These are phyloP conservation scores for Magnolia kwangsiensis DNA, from an alignment of 164 flowering plant species.

Conservation along the genomic window DNA sequence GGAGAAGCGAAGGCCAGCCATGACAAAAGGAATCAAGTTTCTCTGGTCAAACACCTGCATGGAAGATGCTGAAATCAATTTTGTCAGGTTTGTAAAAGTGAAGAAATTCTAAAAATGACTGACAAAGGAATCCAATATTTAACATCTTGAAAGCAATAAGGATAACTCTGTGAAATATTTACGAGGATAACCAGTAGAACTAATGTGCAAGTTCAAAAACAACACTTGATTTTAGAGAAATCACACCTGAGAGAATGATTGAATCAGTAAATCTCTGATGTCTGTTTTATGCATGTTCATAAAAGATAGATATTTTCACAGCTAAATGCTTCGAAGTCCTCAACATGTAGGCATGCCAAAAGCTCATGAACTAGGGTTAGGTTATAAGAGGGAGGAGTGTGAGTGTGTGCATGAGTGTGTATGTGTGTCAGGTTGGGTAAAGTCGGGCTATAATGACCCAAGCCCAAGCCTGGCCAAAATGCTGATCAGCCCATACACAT, in stretches of 20 bases:
- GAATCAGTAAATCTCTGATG: not conserved
- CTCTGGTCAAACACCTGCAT: slow-evolving; percentile 2
- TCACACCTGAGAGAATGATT: not conserved
- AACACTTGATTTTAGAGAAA: too few species aligned
- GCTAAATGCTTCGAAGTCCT: not conserved
- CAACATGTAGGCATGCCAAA: not conserved
- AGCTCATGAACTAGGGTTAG: not conserved
- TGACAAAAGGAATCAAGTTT: not conserved
- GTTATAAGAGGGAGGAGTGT: too few species aligned
- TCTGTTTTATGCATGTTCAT: not conserved
- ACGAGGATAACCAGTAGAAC: too few species aligned
- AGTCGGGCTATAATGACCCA: too few species aligned
- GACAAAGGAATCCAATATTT: not conserved
- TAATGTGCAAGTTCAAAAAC: not conserved
- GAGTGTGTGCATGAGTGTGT: too few species aligned
- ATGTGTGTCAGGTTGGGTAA: too few species aligned
- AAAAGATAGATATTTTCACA: too few species aligned
- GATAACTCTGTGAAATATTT: too few species aligned
- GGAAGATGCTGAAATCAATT: not conserved
- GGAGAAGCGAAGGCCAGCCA: not conserved
- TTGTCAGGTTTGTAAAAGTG: not conserved
- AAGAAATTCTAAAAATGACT: not conserved
- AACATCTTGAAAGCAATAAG: not conserved
- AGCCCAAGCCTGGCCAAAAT: too few species aligned
- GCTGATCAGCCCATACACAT: too few species aligned